Evolutionary conservation across 192 early-diverging fungal species (phyloP), one percentile per base, ranked within the genome.

Genomic region (Thoreauomyces humboldtii): DNA sequence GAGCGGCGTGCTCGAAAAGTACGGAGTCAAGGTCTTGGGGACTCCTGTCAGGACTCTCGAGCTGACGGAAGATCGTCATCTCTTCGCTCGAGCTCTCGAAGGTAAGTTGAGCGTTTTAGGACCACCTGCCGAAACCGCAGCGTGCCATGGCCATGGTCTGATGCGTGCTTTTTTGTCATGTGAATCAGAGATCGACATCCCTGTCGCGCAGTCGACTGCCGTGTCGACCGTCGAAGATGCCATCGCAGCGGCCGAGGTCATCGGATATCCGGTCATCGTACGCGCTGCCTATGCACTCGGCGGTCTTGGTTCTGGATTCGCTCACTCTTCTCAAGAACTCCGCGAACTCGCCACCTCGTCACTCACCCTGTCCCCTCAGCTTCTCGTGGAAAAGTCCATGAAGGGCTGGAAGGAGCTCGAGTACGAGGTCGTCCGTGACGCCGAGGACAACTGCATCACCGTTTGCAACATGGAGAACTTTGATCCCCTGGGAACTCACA

Each of bases 391-490:
- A 79, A 84, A 88, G 66, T 88, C 85, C 50, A 98, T 98, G 96
- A 98, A 98, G 83, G 96, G 96, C 24, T 98, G 96, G 96, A 98
- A 98, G 80, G 96, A 98, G 81, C 87, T 98, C 42, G 96, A 98
- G 76, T 95, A 98, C 73, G 96, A 98, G 75, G 96, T 98, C 37
- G 96, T 98, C 6, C 88, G 96, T 45, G 96, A 98, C 75, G 84
- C 85, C 66, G 75, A 81, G 25, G 88, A 98, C 79, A 98, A 98
- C 81, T 98, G 96, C 76, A 96, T 98, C 68, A 98, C 96, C 25
- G 96, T 98, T 51, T 98, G 94, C 82, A 96, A 98, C 76, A 98
- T 98, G 96, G 94, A 98, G 76, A 98, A 98, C 88, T 98, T 98
- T 86, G 96, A 98, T 71, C 96, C 96, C 38, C 85, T 98, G 28